phyloP scores from a whole-genome alignment of 495 filamentous ascomycete genomes.

The Annulohypoxylon nitens region DNA sequence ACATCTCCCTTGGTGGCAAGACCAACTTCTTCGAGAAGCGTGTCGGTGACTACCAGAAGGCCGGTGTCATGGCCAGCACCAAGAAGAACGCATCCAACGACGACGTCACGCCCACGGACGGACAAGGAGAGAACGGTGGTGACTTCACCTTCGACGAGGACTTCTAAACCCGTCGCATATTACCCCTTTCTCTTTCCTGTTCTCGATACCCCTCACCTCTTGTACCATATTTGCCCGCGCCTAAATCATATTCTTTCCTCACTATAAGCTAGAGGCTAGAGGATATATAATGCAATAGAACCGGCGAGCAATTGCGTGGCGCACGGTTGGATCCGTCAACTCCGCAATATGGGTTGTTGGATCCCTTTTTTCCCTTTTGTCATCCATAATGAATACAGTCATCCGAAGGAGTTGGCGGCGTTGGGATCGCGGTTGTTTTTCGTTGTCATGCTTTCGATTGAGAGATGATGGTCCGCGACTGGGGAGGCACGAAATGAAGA shows the following conservation, averaged over 20 bases:
- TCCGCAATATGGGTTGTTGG: not conserved
- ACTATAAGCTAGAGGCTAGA: constrained; percentile 18
- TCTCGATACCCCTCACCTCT: constrained; percentile 49
- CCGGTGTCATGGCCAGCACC: constrained; percentile 95
- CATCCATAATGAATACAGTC: constrained; percentile 27
- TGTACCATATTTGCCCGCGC: constrained; percentile 32
- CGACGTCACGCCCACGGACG: constrained; percentile 62
- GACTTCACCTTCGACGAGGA: constrained; percentile 97
- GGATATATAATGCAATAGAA: constrained; percentile 36
- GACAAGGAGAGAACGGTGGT: constrained; percentile 73
- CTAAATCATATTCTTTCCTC: not conserved
- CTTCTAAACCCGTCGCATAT: constrained; percentile 72
- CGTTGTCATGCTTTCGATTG: not conserved
- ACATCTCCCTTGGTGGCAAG: constrained; percentile 97
- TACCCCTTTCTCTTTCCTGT: constrained; percentile 21
- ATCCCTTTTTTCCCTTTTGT: constrained; percentile 13
- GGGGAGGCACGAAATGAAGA: constrained; percentile 10
- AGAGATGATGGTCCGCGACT: not conserved
- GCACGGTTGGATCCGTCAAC: constrained; percentile 23
- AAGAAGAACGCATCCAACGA: constrained; percentile 76
- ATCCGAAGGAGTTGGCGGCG: constrained; percentile 28
- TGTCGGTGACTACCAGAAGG: constrained; percentile 99
- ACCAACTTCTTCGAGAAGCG: constrained; percentile 99
- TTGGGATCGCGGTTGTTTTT: constrained; percentile 10
- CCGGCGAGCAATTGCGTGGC: constrained; percentile 39